Evolutionary conservation across 257 asterid species (phyloP), one percentile per base, ranked within the genome.

Genomic region (Henckelia pumila): DNA sequence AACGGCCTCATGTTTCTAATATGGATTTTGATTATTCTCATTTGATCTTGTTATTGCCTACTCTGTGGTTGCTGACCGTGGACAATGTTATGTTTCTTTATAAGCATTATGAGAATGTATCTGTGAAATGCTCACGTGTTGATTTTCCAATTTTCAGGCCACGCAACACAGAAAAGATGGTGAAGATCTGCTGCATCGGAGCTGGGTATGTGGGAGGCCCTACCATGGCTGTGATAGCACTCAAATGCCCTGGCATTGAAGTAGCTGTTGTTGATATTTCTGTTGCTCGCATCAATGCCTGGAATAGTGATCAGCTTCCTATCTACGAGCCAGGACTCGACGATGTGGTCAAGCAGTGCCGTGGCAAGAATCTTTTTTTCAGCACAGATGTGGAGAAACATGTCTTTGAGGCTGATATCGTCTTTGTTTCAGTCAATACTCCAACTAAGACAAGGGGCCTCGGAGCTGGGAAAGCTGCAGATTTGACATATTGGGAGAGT

Each of bases 311-410:
- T 35, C 35, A 24, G 26, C 72, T 68, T 22, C 72, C 72, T 16
- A 68, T 68, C 40, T 68, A 68, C 22, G 72, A 68, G 72, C 72
- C 44, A 30, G 72, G 72, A 17, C 55, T 47, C 20, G 55, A 47
- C 2, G 55, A 47, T 47, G 55, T 47, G 55, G 55, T 47, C 21
- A 68, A 68, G 65, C 64, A 68, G 50, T 68, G 72, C 57, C 44
- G 72, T 33, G 72, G 72, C 25, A 69, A 61, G 40, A 69, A 69
- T 57, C 73, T 69, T 21, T 69, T 69, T 49, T 69, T 69, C 26
- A 59, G 67, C 21, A 69, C 67, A 23, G 73, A 69, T 25, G 73
- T 62, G 7, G 73, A 69, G 29, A 28, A 61, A 17, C 67, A 69
- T 53, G 56, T 69, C 28, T 22, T 35, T 6, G 67, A 69, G 22